A percentile compares a stretch with the other conserved stretches of the same genome.
These are phyloP conservation scores for Penicillium frequentans DNA, from an alignment of 2,329 filamentous ascomycete species.

Conservation along the genomic window DNA sequence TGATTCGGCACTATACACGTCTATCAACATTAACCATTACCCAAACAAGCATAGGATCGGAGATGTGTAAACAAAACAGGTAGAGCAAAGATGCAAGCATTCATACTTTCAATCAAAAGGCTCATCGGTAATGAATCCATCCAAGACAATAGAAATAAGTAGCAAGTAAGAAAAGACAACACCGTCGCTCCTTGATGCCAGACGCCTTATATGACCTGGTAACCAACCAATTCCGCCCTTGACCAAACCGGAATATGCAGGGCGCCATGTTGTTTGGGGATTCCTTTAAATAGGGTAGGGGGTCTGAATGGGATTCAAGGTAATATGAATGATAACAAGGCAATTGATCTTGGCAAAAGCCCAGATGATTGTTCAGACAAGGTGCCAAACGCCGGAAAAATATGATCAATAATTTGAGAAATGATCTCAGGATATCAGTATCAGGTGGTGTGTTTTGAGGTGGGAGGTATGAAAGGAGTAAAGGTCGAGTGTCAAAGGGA, in stretches of 20 bases:
- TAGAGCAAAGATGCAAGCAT: neutral
- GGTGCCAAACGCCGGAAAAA: conserved; percentile 3
- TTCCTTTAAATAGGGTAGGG: neutral
- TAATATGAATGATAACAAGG: neutral
- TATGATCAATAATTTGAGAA: neutral
- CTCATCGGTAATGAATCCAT: neutral
- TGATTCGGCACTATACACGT: neutral
- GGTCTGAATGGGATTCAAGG: neutral
- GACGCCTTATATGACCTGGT: neutral
- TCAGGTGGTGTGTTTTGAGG: conserved; percentile 3
- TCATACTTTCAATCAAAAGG: neutral
- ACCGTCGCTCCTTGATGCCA: conserved; percentile 5
- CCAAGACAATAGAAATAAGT: conserved; percentile 1
- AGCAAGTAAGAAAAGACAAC: conserved; percentile 5
- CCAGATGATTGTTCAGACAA: neutral
- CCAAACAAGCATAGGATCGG: neutral
- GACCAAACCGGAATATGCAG: conserved; percentile 1
- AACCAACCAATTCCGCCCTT: neutral
- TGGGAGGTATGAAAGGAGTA: neutral
- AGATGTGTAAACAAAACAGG: neutral
- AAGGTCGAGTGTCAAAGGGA: neutral
- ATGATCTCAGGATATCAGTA: conserved; percentile 12
- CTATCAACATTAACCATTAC: neutral
- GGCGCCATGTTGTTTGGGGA: neutral
- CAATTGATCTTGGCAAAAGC: neutral